Conservation (phyloP, 768 basidiomycete species). For the Lactarius psammicola region DNA sequence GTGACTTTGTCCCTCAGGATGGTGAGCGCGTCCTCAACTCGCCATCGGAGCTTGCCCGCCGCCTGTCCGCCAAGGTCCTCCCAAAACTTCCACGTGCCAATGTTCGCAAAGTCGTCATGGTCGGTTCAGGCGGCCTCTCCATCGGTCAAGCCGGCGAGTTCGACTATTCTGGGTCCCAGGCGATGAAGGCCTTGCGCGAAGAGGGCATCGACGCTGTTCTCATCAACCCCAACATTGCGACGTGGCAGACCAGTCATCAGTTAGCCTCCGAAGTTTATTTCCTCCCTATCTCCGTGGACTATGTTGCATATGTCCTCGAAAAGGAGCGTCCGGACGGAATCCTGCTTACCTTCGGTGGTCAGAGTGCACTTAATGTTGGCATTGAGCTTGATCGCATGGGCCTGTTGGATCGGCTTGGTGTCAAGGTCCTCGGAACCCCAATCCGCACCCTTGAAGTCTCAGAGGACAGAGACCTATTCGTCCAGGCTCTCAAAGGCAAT, state of each 20-base stretch:
- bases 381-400: conserved; percentile 71
- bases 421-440: conserved; percentile 92
- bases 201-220: conserved; percentile 93
- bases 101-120: conserved; percentile 92
- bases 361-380: conserved; percentile 96
- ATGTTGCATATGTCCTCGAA: conserved; percentile 97
- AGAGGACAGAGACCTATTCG: conserved; percentile 71
- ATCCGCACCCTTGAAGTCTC: conserved; percentile 80
- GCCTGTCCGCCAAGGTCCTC: conserved; percentile 90
- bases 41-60: conserved; percentile 91
- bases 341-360: conserved; percentile 95
- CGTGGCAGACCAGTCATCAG: conserved; percentile 98
- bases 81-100: conserved; percentile 89
- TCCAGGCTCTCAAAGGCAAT: conserved; percentile 90
- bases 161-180: conserved; percentile 98
- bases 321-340: conserved; percentile 98
- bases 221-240: conserved; percentile 98
- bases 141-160: conserved; percentile 99
- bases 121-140: conserved; percentile 92
- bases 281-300: conserved; percentile 92
- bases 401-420: conserved; percentile 66
- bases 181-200: conserved; percentile 95
- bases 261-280: conserved; percentile 97
- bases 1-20: conserved; percentile 32
- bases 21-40: conserved; percentile 81